These are phyloP conservation scores for Salix udensis DNA, from an alignment of 345 rosid species.

Conservation along the genomic window DNA sequence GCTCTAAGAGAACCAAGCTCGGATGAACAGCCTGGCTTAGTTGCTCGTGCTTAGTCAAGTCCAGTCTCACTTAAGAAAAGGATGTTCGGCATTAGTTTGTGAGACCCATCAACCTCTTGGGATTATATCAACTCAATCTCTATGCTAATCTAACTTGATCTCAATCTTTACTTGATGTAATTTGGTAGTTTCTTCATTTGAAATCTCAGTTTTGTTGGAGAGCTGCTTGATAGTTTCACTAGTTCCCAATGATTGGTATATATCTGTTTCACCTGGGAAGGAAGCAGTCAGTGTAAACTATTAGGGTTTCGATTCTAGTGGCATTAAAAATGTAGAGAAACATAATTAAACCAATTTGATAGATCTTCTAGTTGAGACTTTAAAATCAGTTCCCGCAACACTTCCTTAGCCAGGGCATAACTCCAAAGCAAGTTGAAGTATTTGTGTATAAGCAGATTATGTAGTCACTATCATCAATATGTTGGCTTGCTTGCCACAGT, in stretches of 20 bases:
- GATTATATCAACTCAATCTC: background rate
- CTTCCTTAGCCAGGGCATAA: background rate
- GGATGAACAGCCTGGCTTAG: background rate
- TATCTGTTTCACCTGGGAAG: background rate
- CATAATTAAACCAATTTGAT: background rate
- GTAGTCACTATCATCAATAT: background rate
- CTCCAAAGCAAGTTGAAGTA: background rate
- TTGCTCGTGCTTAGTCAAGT: background rate
- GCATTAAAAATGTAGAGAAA: background rate
- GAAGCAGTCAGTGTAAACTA: background rate
- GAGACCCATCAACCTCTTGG: background rate
- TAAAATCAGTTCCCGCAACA: too few relatives aligned
- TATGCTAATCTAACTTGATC: background rate
- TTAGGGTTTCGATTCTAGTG: background rate
- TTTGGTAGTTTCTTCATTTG: background rate
- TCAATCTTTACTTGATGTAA: background rate
- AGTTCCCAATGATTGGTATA: background rate
- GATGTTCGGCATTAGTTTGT: background rate
- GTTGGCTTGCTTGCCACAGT: background rate
- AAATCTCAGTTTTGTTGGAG: background rate
- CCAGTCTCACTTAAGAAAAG: background rate
- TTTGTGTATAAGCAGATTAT: background rate
- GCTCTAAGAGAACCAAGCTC: background rate
- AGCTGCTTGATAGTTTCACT: background rate
- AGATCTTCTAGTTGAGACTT: background rate